Evolutionary conservation across 495 filamentous ascomycete species (phyloP).

Genomic region (Penicillium lividum): DNA sequence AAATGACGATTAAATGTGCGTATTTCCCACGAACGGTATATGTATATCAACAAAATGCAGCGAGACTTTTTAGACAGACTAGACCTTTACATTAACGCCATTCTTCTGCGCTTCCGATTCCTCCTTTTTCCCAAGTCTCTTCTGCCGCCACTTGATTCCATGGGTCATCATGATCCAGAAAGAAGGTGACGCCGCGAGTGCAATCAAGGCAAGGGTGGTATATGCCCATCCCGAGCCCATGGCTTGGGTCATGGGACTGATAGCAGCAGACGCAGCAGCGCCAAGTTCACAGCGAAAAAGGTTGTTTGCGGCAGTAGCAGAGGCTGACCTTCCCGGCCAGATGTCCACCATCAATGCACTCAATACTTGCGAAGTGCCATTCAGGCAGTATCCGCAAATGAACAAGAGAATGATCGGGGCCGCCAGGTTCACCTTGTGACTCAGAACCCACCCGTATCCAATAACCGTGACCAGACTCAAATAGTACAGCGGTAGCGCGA

Average conservation of each 20-base stretch:
- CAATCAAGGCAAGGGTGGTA: constrained; percentile 53
- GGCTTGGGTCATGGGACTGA: constrained; percentile 57
- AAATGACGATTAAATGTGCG: too few species aligned
- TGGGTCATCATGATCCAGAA: constrained; percentile 30
- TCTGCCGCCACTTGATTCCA: constrained; percentile 44
- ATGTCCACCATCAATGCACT: constrained; percentile 63
- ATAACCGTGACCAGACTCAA: constrained; percentile 32
- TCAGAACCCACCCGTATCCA: constrained; percentile 53
- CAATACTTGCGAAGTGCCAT: constrained; percentile 33
- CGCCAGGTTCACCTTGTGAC: constrained; percentile 32
- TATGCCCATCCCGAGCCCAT: constrained; percentile 67
- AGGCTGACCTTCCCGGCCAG: constrained; percentile 54
- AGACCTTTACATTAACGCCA: neutral
- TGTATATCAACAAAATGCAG: neutral
- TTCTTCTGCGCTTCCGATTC: neutral
- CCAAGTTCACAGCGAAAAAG: constrained; percentile 64
- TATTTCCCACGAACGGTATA: neutral
- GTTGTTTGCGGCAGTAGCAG: constrained; percentile 68
- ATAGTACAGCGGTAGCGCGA: constrained; percentile 37
- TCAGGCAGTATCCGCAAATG: constrained; percentile 34
- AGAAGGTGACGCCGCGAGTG: constrained; percentile 25
- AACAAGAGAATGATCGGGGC: constrained; percentile 38
- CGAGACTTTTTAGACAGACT: neutral
- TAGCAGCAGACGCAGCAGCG: constrained; percentile 53
- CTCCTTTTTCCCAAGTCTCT: constrained; percentile 23